Evolutionary conservation across 2,329 filamentous ascomycete genomes (phyloP).

Genomic region (Talaromyces sp.): DNA sequence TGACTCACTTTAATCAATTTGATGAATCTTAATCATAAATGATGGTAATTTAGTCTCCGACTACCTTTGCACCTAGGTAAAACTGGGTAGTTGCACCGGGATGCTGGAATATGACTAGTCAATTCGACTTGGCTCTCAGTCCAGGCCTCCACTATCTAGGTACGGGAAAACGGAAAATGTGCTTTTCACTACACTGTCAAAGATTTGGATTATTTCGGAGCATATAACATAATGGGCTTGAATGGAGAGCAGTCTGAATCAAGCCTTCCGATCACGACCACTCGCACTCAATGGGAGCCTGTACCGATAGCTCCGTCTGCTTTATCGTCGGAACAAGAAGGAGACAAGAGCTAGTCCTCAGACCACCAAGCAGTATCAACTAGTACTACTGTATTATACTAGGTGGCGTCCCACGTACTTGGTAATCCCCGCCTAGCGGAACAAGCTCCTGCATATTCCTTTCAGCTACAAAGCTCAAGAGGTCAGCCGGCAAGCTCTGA

Average conservation of each 20-base stretch:
- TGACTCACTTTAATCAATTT: constrained; percentile 6
- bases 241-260: neutral
- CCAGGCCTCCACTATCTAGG: neutral
- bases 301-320: neutral
- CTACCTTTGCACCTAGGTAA: neutral
- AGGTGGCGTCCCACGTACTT: constrained; percentile 2
- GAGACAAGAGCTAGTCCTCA: too few relatives aligned
- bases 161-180: neutral
- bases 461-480: constrained; percentile 1
- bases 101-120: constrained; percentile 10
- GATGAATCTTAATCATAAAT: neutral
- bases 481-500: neutral
- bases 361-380: neutral
- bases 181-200: neutral
- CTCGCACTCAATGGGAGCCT: neutral
- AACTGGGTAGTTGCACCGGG: constrained; percentile 7
- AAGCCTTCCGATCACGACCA: neutral
- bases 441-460: constrained; percentile 1
- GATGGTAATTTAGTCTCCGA: neutral
- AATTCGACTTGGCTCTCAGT: neutral
- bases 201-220: neutral
- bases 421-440: constrained; percentile 8
- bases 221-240: neutral
- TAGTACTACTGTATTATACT: neutral
- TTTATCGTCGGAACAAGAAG: neutral